Conservation (phyloP, 2,329 filamentous ascomycete species). For the Blumeriella jaapii region DNA sequence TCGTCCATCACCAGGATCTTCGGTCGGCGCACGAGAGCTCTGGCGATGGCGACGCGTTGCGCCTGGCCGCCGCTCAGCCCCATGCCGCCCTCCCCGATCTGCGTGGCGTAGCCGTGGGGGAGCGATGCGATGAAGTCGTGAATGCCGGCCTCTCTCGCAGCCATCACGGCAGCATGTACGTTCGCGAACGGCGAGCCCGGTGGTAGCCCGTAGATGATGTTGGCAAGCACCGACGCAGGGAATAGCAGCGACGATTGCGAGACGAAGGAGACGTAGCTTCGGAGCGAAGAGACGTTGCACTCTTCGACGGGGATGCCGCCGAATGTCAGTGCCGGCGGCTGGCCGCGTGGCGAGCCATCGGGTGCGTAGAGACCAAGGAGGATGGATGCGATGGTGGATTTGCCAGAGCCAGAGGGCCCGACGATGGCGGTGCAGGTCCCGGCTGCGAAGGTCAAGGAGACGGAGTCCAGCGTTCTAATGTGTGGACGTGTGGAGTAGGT, state of each 20-base stretch:
- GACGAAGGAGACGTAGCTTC: slow-evolving; percentile 54
- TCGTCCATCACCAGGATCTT: slow-evolving; percentile 74
- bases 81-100: slow-evolving; percentile 66
- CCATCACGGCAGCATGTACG: slow-evolving; percentile 34
- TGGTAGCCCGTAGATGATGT: slow-evolving; percentile 70
- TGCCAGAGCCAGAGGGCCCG: slow-evolving; percentile 78
- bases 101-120: slow-evolving; percentile 57
- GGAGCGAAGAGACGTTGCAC: slow-evolving; percentile 49
- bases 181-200: slow-evolving; percentile 39
- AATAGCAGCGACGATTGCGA: slow-evolving; percentile 67
- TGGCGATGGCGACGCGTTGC: slow-evolving; percentile 70
- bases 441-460: slow-evolving; percentile 53
- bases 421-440: slow-evolving; percentile 67
- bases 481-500: slow-evolving; percentile 51
- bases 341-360: slow-evolving; percentile 1
- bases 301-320: slow-evolving; percentile 42
- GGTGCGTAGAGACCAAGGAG: slow-evolving; percentile 59
- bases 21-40: slow-evolving; percentile 62
- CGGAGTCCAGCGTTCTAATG: slow-evolving; percentile 43
- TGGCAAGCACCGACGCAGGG: slow-evolving; percentile 62
- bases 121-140: slow-evolving; percentile 67
- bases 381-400: slow-evolving; percentile 70
- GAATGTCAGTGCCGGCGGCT: slow-evolving; percentile 36
- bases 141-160: slow-evolving; percentile 51
- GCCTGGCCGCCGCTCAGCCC: slow-evolving; percentile 70